phyloP scores from a whole-genome alignment of 805 yeast genomes.

The Metschnikowia arizonensis region DNA sequence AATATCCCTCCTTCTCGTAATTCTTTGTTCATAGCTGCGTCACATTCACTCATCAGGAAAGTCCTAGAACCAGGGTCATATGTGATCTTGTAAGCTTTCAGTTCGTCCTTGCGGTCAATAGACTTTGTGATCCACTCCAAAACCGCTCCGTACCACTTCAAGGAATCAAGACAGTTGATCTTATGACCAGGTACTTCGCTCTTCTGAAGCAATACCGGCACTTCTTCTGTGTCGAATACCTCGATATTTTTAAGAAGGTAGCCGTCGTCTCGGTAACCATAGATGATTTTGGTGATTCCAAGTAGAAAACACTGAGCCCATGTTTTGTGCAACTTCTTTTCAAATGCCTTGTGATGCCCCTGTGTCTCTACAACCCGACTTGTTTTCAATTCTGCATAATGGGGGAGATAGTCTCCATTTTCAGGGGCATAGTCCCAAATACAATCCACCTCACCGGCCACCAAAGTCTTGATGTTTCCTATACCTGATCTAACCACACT shows the following conservation, averaged over 20 bases:
- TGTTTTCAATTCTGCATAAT: conserved; percentile 85
- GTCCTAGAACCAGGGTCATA: conserved; percentile 54
- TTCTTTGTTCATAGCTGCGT: conserved; percentile 25
- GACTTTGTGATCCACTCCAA: conserved; percentile 67
- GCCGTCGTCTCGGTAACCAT: conserved; percentile 81
- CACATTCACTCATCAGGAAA: conserved; percentile 48
- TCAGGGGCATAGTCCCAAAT: conserved; percentile 73
- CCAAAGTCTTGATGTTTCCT: conserved; percentile 60
- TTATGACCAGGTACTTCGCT: conserved; percentile 41
- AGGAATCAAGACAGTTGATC: conserved; percentile 70
- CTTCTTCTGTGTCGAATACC: conserved; percentile 68
- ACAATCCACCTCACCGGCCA: conserved; percentile 93
- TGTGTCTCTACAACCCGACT: conserved; percentile 51
- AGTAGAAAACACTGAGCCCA: conserved; percentile 94
- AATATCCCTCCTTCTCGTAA: conserved; percentile 21
- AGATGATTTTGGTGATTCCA: conserved; percentile 76
- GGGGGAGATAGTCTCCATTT: conserved; percentile 50
- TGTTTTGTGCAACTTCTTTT: conserved; percentile 67
- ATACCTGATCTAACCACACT: conserved; percentile 83
- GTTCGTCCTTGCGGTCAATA: conserved; percentile 48
- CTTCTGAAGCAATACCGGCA: conserved; percentile 65
- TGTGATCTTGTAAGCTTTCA: conserved; percentile 49
- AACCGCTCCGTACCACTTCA: conserved; percentile 83
- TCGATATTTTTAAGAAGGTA: conserved; percentile 66
- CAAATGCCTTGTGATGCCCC: conserved; percentile 61